phyloP scores from a whole-genome alignment of 805 yeast genomes.

The Ogataea pignaliae region DNA sequence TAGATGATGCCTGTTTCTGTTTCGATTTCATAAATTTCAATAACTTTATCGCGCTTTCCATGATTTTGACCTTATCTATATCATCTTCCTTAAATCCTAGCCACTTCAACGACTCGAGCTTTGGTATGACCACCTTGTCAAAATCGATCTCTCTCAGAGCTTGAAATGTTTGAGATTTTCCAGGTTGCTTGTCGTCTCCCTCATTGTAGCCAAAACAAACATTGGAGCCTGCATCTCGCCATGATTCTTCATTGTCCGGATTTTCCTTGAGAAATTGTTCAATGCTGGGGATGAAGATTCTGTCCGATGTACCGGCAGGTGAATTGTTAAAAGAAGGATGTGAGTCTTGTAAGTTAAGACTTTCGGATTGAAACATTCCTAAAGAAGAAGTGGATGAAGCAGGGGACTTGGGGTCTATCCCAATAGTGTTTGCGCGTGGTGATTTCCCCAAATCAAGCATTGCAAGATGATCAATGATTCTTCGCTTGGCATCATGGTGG shows the following conservation, averaged over 20 bases:
- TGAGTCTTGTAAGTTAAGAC: slow-evolving; percentile 1
- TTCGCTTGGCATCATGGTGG: slow-evolving; percentile 8
- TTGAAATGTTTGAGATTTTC: slow-evolving; percentile 1
- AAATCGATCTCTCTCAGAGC: slow-evolving; percentile 12
- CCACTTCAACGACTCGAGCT: slow-evolving; percentile 4
- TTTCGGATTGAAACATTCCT: slow-evolving; percentile 5
- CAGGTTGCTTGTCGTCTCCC: neutral
- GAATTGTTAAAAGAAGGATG: neutral
- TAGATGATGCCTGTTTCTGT: slow-evolving; percentile 2
- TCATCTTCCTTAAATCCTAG: slow-evolving; percentile 1
- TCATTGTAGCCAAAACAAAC: neutral
- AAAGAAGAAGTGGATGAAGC: slow-evolving; percentile 3
- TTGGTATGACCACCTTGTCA: slow-evolving; percentile 11
- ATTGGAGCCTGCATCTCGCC: neutral
- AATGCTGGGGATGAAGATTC: slow-evolving; percentile 18
- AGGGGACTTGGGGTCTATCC: neutral
- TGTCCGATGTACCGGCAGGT: slow-evolving; percentile 2
- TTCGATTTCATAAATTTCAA: slow-evolving; percentile 1
- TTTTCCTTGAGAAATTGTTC: slow-evolving; percentile 17
- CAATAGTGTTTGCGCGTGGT: neutral
- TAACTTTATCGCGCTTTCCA: neutral
- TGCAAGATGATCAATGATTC: slow-evolving; percentile 8
- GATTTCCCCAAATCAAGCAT: slow-evolving; percentile 2
- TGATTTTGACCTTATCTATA: slow-evolving; percentile 6
- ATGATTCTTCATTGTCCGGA: neutral